phyloP scores from a whole-genome alignment of 345 rosid species.

The Garcia nutans region DNA sequence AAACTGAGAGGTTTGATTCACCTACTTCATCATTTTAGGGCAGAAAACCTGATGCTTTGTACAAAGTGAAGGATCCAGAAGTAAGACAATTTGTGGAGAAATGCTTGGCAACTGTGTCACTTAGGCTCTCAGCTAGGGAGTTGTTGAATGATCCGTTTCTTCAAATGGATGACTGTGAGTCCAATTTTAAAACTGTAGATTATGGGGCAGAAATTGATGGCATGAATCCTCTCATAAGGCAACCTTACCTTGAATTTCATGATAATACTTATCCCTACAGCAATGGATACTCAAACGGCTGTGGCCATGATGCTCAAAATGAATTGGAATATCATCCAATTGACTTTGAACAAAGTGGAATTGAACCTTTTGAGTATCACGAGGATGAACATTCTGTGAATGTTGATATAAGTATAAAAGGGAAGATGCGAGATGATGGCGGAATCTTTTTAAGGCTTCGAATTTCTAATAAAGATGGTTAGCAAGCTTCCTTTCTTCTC shows the following conservation, averaged over 20 bases:
- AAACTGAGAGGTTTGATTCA: constrained; percentile 15
- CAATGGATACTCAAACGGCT: constrained; percentile 47
- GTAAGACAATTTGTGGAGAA: constrained; percentile 78
- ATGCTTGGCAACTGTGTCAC: constrained; percentile 80
- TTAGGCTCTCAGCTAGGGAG: constrained; percentile 82
- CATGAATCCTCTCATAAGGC: constrained; percentile 48
- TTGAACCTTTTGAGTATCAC: constrained; percentile 70
- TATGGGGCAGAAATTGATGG: constrained; percentile 45
- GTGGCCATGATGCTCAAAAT: constrained; percentile 33
- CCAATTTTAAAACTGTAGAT: constrained; percentile 50
- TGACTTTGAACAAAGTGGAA: constrained; percentile 55
- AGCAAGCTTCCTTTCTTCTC: constrained; percentile 13
- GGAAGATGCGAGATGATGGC: constrained; percentile 64
- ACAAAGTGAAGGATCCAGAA: constrained; percentile 76
- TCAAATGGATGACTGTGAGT: constrained; percentile 50
- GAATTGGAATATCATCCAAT: constrained; percentile 54
- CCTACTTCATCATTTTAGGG: constrained; percentile 52
- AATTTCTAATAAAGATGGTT: constrained; percentile 85
- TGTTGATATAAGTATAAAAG: constrained; percentile 75
- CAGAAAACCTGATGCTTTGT: constrained; percentile 84
- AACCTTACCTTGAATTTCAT: constrained; percentile 44
- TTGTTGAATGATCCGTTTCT: constrained; percentile 84
- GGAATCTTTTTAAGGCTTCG: constrained; percentile 68
- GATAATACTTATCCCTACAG: constrained; percentile 36
- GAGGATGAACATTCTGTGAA: constrained; percentile 57